phyloP scores from a whole-genome alignment of 805 yeast genomes.

The Wickerhamomyces rabaulensis region DNA sequence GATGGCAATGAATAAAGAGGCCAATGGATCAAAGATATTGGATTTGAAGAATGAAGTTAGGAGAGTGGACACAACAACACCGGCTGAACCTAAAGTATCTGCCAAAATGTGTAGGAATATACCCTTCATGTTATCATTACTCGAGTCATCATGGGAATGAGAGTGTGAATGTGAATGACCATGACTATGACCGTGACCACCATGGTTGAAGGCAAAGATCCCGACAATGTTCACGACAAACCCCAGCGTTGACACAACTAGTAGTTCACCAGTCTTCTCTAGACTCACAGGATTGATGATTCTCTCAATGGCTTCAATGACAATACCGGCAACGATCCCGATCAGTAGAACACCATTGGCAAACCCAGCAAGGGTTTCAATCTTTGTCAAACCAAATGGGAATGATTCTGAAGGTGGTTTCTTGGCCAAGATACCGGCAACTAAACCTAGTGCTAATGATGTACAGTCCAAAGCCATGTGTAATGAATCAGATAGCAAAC shows the following conservation, averaged over 20 bases:
- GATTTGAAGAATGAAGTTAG: conserved; percentile 62
- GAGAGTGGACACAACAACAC: conserved; percentile 88
- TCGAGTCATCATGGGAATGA: conserved; percentile 26
- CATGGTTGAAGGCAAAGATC: conserved; percentile 89
- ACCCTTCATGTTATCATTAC: conserved; percentile 84
- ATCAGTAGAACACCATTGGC: conserved; percentile 86
- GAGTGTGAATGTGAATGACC: conserved; percentile 37
- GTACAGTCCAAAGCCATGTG: conserved; percentile 97
- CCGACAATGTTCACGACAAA: conserved; percentile 87
- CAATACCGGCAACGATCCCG: conserved; percentile 85
- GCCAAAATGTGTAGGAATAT: conserved; percentile 91
- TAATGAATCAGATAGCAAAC: conserved; percentile 85
- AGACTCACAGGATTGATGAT: conserved; percentile 71
- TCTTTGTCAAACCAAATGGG: conserved; percentile 81
- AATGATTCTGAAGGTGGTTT: conserved; percentile 59
- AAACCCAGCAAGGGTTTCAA: conserved; percentile 92
- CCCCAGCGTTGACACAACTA: conserved; percentile 82
- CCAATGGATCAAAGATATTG: conserved; percentile 85
- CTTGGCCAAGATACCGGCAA: conserved; percentile 71
- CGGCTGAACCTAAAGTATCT: conserved; percentile 94
- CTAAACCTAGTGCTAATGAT: conserved; percentile 80
- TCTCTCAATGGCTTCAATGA: conserved; percentile 82
- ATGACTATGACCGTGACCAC: conserved; percentile 44
- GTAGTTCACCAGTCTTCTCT: conserved; percentile 75
- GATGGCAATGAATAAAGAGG: conserved; percentile 80